A percentile compares a stretch with the other conserved stretches of the same genome.
phyloP scores from a whole-genome alignment of 805 yeast genomes.

The Pachysolen tannophilus region DNA sequence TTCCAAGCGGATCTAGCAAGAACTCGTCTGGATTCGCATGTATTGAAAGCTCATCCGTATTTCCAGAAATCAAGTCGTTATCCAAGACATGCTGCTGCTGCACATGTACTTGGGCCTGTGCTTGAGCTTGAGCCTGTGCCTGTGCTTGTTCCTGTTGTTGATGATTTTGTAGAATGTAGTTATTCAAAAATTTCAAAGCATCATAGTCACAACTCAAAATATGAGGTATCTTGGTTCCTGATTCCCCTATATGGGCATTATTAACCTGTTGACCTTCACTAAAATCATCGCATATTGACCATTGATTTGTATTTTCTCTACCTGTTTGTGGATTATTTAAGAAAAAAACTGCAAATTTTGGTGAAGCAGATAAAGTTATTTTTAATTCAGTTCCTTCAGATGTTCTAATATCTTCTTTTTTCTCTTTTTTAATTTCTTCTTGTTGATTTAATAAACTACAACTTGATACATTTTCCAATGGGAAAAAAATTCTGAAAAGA shows the following conservation, averaged over 20 bases:
- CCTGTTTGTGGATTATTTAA: constrained; percentile 38
- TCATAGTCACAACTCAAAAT: constrained; percentile 39
- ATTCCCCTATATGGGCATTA: constrained; percentile 49
- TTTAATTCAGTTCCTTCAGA: constrained; percentile 35
- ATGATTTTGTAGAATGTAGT: constrained; percentile 21
- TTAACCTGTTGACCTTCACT: constrained; percentile 79
- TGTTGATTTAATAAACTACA: constrained; percentile 45
- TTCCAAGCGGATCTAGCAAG: constrained; percentile 4
- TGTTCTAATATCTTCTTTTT: constrained; percentile 17
- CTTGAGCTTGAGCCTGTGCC: neutral
- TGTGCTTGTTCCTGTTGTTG: constrained; percentile 9
- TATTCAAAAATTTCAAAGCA: constrained; percentile 24
- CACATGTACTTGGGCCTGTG: neutral
- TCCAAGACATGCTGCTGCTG: constrained; percentile 1
- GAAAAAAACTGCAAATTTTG: constrained; percentile 74
- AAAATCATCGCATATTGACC: constrained; percentile 81
- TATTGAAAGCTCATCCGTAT: neutral
- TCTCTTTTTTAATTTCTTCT: constrained; percentile 23
- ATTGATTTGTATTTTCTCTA: constrained; percentile 47
- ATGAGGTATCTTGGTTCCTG: constrained; percentile 61
- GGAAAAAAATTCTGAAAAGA: constrained; percentile 65
- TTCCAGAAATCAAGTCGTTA: neutral
- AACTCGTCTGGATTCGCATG: constrained; percentile 6
- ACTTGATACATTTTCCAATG: constrained; percentile 49
- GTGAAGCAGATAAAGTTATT: constrained; percentile 47